Base-by-base conservation (phyloP, 1,139 yeast genomes). In the Lizanozyma gosingica region DNA sequence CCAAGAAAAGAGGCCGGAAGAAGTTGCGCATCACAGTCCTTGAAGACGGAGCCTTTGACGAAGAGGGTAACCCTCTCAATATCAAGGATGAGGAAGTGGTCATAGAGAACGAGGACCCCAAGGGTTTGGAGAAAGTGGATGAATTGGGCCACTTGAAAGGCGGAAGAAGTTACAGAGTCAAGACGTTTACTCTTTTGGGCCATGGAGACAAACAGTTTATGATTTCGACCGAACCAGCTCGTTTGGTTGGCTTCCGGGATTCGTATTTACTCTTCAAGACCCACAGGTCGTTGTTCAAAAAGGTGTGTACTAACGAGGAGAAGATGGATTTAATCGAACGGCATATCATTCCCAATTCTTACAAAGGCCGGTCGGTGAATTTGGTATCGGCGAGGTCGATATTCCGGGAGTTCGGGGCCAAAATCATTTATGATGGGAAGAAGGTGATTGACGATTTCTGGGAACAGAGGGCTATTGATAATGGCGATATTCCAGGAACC, bases 211-310 rank as follows among this genome's bases (percentile, higher is more conserved):
- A 80, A 46, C 69, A 81, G 43, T 92, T 78, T 59, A 88, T 92
- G 95, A 75, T 92, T 37, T 84, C 96, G 2, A 90, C 97, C 0
- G 97, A 90, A 56, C 96, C 97, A 1, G 97, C 98, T 0, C 73
- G 97, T 49, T 78, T 90, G 52, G 88, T 90, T 50, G 97, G 97
- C 2, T 88, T 88, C 62, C 73, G 97, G 52, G 98, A 92, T 57
- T 87, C 97, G 1, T 90, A 92, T 54, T 70, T 88, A 42, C 70
- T 92, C 46, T 92, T 92, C 65, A 94, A 88, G 56, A 85, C 90
- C 40, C 97, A 92, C 61, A 67, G 73, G 42, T 63, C 72, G 38
- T 67, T 92, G 41, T 83, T 75, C 66, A 87, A 90, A 56, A 77
- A 84, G 45, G 79, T 84, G 15, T 71, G 92, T 37, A 73, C 78